Conservation (phyloP, 345 rosid species). For the Citrus mangshanensis region DNA sequence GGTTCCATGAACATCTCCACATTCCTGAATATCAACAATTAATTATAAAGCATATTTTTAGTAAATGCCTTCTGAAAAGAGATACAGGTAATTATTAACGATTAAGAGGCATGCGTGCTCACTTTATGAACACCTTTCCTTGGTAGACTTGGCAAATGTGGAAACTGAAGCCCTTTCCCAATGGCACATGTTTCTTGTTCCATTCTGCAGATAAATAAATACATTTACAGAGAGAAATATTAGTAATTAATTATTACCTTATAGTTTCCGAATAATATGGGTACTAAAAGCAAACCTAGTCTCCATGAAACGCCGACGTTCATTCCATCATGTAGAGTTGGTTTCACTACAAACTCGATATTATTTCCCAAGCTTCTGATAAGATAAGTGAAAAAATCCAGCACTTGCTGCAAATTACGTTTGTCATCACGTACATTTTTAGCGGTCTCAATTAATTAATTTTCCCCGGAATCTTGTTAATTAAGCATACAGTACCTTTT, state of each 20-base stretch:
- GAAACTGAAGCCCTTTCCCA: slow-evolving; percentile 79
- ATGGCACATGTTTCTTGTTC: slow-evolving; percentile 45
- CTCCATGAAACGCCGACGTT: slow-evolving; percentile 62
- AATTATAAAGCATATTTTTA: not conserved
- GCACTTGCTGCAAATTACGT: slow-evolving; percentile 54
- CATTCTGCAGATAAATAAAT: slow-evolving; percentile 44
- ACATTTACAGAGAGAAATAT: too few species aligned
- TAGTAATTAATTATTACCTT: too few species aligned
- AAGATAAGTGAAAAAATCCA: slow-evolving; percentile 56
- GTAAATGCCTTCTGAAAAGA: too few species aligned
- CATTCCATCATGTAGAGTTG: slow-evolving; percentile 66
- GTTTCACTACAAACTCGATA: slow-evolving; percentile 51
- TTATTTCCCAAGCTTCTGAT: slow-evolving; percentile 49
- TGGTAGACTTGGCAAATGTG: slow-evolving; percentile 61
- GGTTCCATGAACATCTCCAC: slow-evolving; percentile 85
- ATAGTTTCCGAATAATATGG: not conserved
- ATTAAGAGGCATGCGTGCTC: not conserved
- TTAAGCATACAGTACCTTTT: slow-evolving; percentile 43
- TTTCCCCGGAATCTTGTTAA: too few species aligned
- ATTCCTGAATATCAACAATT: slow-evolving; percentile 41
- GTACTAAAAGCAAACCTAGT: slow-evolving; percentile 36
- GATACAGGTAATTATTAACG: too few species aligned
- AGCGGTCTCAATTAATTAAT: too few species aligned
- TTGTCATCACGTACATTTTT: not conserved
- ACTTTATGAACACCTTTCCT: slow-evolving; percentile 70